A percentile compares a stretch with the other conserved stretches of the same genome.
These are phyloP conservation scores for Sedum album DNA, from an alignment of 164 flowering plant genomes.

Conservation along the genomic window DNA sequence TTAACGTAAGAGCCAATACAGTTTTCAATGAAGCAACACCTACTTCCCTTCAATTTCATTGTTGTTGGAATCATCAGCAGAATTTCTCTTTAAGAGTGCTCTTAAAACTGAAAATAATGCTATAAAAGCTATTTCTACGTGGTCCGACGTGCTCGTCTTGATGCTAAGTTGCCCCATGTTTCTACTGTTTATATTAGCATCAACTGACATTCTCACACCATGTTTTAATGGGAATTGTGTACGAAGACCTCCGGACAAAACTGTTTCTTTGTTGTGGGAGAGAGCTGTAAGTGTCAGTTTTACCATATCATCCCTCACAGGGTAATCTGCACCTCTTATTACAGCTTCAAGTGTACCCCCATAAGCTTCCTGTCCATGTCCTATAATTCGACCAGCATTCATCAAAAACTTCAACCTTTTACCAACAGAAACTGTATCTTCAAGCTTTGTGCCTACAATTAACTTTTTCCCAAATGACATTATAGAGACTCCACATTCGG, in stretches of 20 bases:
- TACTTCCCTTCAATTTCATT: constrained; percentile 14
- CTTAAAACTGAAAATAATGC: constrained; percentile 48
- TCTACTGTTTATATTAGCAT: constrained; percentile 60
- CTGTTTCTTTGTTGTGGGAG: constrained; percentile 60
- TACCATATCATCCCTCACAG: constrained; percentile 60
- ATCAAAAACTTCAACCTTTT: constrained; percentile 53
- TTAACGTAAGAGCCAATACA: neutral
- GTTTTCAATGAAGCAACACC: constrained; percentile 6
- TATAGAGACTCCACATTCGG: constrained; percentile 69
- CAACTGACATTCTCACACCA: constrained; percentile 46
- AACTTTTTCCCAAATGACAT: constrained; percentile 53
- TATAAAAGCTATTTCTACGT: constrained; percentile 53
- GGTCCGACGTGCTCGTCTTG: constrained; percentile 63
- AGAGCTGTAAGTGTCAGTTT: constrained; percentile 50
- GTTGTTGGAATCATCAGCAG: constrained; percentile 8
- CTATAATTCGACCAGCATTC: constrained; percentile 58
- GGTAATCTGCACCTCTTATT: constrained; percentile 71
- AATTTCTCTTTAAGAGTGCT: constrained; percentile 40
- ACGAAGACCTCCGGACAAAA: constrained; percentile 54
- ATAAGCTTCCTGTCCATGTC: constrained; percentile 55
- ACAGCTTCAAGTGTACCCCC: constrained; percentile 74
- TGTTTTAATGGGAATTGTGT: constrained; percentile 53
- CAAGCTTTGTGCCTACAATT: constrained; percentile 67
- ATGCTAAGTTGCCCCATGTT: constrained; percentile 75
- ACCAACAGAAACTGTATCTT: constrained; percentile 55